Evolutionary conservation across 352 stramenopile genomes (phyloP).

Genomic region (Pythium volutum): DNA sequence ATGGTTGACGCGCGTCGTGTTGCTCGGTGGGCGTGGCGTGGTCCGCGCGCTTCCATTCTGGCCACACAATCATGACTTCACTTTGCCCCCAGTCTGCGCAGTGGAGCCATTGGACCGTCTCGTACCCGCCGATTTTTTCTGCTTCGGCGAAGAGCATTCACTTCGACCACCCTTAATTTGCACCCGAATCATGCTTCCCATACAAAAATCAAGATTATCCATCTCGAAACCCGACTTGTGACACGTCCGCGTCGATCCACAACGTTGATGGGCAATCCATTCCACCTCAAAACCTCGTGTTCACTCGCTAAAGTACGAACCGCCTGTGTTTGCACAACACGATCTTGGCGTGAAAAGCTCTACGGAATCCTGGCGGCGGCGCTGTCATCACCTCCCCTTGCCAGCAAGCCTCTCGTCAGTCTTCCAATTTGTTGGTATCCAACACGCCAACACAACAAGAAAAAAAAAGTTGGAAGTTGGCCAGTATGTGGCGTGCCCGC

Average conservation of each 20-base stretch:
- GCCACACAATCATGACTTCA: background rate
- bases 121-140: constrained; percentile 17
- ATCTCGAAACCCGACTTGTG: constrained; percentile 20
- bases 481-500: constrained; percentile 13
- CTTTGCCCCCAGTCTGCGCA: background rate
- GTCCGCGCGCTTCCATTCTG: background rate
- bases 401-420: constrained; percentile 5
- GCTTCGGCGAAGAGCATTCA: constrained; percentile 16
- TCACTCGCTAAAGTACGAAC: constrained; percentile 5
- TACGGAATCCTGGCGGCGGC: background rate
- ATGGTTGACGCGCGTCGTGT: too few species aligned
- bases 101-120: constrained; percentile 17
- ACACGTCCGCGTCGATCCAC: constrained; percentile 18
- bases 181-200: background rate
- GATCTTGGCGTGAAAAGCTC: constrained; percentile 18
- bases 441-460: background rate
- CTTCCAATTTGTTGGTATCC: constrained; percentile 8
- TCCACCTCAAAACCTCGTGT: constrained; percentile 22
- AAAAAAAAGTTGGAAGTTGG: background rate
- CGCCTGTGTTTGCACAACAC: constrained; percentile 17
- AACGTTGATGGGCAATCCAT: constrained; percentile 7
- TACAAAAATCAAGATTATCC: constrained; percentile 13
- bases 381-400: background rate
- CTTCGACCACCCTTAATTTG: constrained; percentile 4
- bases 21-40: background rate